phyloP scores from a whole-genome alignment of 2,329 filamentous ascomycete species.

The Epichloe aotearoae region DNA sequence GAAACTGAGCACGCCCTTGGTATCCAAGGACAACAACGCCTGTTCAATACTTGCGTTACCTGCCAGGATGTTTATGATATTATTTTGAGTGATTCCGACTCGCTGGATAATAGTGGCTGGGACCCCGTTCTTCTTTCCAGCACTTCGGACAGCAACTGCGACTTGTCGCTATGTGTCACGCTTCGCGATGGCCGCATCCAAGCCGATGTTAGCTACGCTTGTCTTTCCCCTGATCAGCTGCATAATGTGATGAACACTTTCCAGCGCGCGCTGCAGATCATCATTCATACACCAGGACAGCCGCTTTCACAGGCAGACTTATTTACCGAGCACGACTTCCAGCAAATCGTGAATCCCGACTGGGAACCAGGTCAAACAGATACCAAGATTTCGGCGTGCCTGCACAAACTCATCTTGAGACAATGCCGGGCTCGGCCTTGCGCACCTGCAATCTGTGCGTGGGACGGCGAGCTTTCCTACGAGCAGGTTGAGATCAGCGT shows the following conservation, averaged over 20 bases:
- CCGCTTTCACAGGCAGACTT: conserved; percentile 34
- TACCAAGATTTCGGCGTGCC: conserved; percentile 25
- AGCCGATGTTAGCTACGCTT: conserved; percentile 30
- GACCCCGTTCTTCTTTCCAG: conserved; percentile 6
- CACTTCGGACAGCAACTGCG: conserved; percentile 23
- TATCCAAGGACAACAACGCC: conserved; percentile 23
- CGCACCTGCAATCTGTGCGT: conserved; percentile 27
- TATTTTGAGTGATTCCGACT: conserved; percentile 8
- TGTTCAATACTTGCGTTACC: conserved; percentile 40
- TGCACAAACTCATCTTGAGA: conserved; percentile 32
- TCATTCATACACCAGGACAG: conserved; percentile 28
- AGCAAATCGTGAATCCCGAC: conserved; percentile 40
- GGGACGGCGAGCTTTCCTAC: conserved; percentile 33
- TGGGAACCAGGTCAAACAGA: conserved; percentile 26
- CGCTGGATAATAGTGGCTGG: conserved; percentile 6
- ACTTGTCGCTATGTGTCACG: conserved; percentile 31
- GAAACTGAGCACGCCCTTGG: conserved; percentile 34
- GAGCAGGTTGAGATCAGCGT: conserved; percentile 25
- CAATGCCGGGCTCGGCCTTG: conserved; percentile 26
- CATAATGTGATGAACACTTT: conserved; percentile 38
- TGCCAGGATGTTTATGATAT: conserved; percentile 27
- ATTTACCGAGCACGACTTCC: conserved; percentile 41
- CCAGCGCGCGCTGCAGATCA: conserved; percentile 34
- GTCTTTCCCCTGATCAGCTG: conserved; percentile 29
- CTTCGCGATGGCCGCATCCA: conserved; percentile 28